Evolutionary conservation across 768 basidiomycete species (phyloP), one percentile per base, ranked within the genome.

Genomic region (Ramaria sp.): DNA sequence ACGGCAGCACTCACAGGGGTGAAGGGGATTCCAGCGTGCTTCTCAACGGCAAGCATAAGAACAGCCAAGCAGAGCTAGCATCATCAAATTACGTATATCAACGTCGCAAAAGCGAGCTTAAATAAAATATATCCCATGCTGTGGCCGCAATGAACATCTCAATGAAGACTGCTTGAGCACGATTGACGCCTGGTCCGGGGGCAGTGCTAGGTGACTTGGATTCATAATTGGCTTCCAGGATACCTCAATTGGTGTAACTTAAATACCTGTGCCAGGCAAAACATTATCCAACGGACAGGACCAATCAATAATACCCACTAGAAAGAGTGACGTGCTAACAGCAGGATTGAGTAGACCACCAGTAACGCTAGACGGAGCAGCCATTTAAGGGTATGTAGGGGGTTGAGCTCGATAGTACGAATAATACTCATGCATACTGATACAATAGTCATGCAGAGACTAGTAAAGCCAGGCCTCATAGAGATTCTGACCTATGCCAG

Each of bases 11-110:
- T 48, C 59, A 82, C 81, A 19, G 84, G 84, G 20, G 83, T 83
- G 62, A 85, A 82, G 0, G 84, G 79, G 1, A 83, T 86, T 1
- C 73, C 72, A 30, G 72, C 69, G 61, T 84, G 84, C 67, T 86
- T 86, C 68, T 86, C 84, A 15, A 79, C 81, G 4, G 85, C 84
- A 24, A 86, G 66, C 82, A 86, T 85, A 59, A 86, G 76, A 19
- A 85, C 81, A 6, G 84, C 72, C 13, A 84, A 67, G 41, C 58
- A 42, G 15, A 63, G 61, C 60, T 60, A 37, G 30, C 7, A 27
- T 27, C 24, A n/a, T n/a, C 27, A 4, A 12, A 47, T n/a, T n/a
- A n/a, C n/a, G n/a, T n/a, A n/a, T n/a, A n/a, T 19, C 33, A 27
- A 39, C 2, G 19, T 2, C 13, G 27, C 11, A 30, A 1, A 38